Base-by-base conservation (phyloP, 2,329 filamentous ascomycete genomes). In the Orbilia javanica region DNA sequence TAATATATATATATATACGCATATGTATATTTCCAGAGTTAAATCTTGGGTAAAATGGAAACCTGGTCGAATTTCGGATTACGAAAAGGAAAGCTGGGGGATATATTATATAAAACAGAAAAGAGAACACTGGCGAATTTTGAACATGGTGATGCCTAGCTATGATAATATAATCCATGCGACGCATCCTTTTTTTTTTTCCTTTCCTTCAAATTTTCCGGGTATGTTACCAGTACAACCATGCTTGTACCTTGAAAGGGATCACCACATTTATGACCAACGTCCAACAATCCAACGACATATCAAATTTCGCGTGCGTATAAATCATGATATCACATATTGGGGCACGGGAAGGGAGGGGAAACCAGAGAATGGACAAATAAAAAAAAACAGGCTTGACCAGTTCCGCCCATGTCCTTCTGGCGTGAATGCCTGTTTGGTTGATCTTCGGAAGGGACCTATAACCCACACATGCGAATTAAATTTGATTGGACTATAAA, bases 401-500 rank as follows among this genome's bases (percentile, higher is more conserved):
- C 11, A 27, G 55, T 34, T 25, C 11, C 18, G 18, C 31, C 55
- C 31, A 39, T 60, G 55, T 42, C 27, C 20, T 34, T 22, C 34
- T 5, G 55, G 55, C 55, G 55, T 60, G 55, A 60, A 60, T 27
- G 55, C 55, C 55, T 60, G 55, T 60, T n/a, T 27, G 18, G 20
- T 11, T 42, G 55, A 60, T 60, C 55, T 42, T 27, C 55, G 8
- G 52, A 57, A 29, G n/a, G 52, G 11, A 52, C n/a, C 50, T 20
- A 46, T 22, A 46, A 50, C 22, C 15, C 55, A 60, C 20, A 8
- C 55, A 36, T 25, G 10, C 34, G 55, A 60, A 60, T 25, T 42
- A 60, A 60, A 60, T 42, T 60, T 60, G 55, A 60, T 60, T 60
- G 55, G 55, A n/a, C 27, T 42, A 42, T 42, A 60, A 20, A 60